Evolutionary conservation across 2,329 filamentous ascomycete genomes (phyloP).

Genomic region (Lachnellula cervina): DNA sequence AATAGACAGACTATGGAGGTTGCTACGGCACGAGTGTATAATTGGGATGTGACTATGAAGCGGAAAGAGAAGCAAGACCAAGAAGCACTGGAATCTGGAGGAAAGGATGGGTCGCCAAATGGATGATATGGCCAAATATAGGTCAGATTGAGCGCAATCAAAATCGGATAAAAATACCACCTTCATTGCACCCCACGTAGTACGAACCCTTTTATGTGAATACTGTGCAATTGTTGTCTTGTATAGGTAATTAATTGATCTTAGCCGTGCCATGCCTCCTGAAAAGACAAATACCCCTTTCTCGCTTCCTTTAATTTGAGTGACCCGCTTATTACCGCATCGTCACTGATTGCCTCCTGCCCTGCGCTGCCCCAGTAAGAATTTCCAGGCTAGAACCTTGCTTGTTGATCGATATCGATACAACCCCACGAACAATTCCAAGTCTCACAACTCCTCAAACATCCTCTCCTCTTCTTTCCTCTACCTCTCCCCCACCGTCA

Average conservation of each 20-base stretch:
- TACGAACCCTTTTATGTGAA: too few species aligned
- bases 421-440: background rate
- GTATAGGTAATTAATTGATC: too few species aligned
- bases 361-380: background rate
- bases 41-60: slow-evolving; percentile 97
- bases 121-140: slow-evolving; percentile 19
- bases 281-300: too few species aligned
- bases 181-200: background rate
- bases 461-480: background rate
- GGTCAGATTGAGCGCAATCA: background rate
- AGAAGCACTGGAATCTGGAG: slow-evolving; percentile 34
- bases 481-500: slow-evolving; percentile 6
- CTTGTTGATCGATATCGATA: too few species aligned
- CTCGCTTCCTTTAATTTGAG: background rate
- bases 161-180: background rate
- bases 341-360: background rate
- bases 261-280: too few species aligned
- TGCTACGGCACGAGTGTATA: slow-evolving; percentile 94
- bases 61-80: slow-evolving; percentile 78
- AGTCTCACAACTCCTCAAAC: background rate
- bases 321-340: background rate
- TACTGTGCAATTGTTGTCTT: too few species aligned
- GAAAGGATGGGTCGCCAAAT: slow-evolving; percentile 31
- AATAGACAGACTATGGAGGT: slow-evolving; percentile 65
- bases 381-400: background rate